Percentiles rank a stretch among this genome's conserved stretches.
phyloP scores from a whole-genome alignment of 768 basidiomycete genomes.

The Thelephora aurantiotincta region DNA sequence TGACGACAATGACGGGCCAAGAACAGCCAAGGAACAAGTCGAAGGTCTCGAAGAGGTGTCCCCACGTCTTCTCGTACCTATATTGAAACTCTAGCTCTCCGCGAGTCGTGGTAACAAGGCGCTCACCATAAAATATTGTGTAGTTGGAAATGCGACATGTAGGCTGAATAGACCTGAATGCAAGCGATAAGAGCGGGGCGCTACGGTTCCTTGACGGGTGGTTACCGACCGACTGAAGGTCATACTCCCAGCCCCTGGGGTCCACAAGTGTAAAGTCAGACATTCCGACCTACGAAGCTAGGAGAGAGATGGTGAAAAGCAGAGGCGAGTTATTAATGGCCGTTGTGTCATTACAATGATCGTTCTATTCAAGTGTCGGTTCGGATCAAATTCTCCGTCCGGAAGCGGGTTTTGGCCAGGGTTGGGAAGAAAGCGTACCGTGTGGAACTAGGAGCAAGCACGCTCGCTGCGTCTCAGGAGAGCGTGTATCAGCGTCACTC shows the following conservation, averaged over 20 bases:
- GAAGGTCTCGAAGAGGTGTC: slow-evolving; percentile 63
- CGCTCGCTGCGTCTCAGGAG: too few relatives aligned
- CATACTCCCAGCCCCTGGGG: slow-evolving; percentile 67
- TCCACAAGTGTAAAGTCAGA: slow-evolving; percentile 62
- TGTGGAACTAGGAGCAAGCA: not conserved
- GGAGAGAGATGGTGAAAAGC: not conserved
- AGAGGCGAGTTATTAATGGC: not conserved
- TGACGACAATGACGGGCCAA: slow-evolving; percentile 72
- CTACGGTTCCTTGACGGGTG: not conserved
- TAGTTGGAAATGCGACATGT: slow-evolving; percentile 66
- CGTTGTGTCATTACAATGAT: not conserved
- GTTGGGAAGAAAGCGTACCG: not conserved
- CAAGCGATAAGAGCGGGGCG: not conserved
- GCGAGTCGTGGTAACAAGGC: slow-evolving; percentile 3
- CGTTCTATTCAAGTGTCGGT: too few relatives aligned
- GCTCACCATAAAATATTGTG: slow-evolving; percentile 52
- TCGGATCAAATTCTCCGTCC: not conserved
- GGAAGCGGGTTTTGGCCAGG: not conserved
- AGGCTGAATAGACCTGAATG: slow-evolving; percentile 50
- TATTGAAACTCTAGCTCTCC: not conserved
- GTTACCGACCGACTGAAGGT: slow-evolving; percentile 55
- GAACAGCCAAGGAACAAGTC: slow-evolving; percentile 70
- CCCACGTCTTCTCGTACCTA: slow-evolving; percentile 77
- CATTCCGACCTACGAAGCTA: slow-evolving; percentile 23
- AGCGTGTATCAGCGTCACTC: too few relatives aligned